phyloP scores from a whole-genome alignment of 768 basidiomycete genomes.

The Macrolepiota albuminosa region DNA sequence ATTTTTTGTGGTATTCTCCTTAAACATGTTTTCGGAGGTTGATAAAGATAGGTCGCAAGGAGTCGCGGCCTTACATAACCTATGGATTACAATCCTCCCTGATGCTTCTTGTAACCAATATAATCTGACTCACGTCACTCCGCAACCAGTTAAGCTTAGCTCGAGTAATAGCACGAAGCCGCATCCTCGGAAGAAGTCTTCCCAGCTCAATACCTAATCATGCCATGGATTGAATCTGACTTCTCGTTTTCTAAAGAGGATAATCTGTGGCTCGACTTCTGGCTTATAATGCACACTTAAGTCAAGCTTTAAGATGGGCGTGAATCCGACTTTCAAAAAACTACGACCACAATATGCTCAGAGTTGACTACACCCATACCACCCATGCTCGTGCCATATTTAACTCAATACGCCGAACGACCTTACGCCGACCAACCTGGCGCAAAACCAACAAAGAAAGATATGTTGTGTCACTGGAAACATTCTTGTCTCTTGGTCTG shows the following conservation, averaged over 20 bases:
- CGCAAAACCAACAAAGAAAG: constrained; percentile 1
- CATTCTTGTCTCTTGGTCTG: constrained; percentile 24
- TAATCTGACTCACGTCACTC: not conserved
- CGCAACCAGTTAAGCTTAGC: not conserved
- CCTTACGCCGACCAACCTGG: constrained; percentile 14
- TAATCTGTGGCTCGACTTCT: not conserved
- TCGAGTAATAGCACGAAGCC: not conserved
- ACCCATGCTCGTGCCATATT: constrained; percentile 20
- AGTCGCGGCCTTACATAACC: not conserved
- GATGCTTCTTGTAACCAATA: not conserved
- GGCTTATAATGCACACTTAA: not conserved
- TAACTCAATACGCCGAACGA: constrained; percentile 15
- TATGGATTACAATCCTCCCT: not conserved
- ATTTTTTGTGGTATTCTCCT: not conserved
- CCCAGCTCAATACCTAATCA: not conserved
- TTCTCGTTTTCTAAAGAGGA: not conserved
- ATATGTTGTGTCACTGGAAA: constrained; percentile 18
- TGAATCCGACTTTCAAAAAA: not conserved
- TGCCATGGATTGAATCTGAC: not conserved
- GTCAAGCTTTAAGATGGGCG: not conserved
- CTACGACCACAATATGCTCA: constrained; percentile 9
- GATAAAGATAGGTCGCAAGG: not conserved
- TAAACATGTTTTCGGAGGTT: not conserved
- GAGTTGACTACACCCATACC: constrained; percentile 16
- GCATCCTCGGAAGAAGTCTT: not conserved